Base-by-base conservation (phyloP, 176 grass and related monocot species). In the Aegilops umbellulata region DNA sequence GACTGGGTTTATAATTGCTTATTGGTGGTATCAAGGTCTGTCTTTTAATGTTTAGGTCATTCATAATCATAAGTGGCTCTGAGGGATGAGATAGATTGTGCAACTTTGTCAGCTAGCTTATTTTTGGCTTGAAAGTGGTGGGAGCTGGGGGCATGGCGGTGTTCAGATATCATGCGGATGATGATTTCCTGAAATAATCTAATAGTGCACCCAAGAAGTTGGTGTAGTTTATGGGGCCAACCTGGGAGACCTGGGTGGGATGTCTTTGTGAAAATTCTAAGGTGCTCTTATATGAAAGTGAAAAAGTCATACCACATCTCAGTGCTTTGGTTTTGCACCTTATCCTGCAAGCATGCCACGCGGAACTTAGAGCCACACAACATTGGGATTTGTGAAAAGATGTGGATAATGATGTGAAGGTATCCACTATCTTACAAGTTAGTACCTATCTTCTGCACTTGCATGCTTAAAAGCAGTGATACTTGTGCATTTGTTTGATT, bases 301-400 rank as follows among this genome's bases (percentile, higher is more conserved):
- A 83, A 95, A 87, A 95, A 87, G 86, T 93, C 64, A 90, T 92
- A 78, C 88, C 83, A 61, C 81, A 78, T 55, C 60, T 85, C 74
- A 94, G 92, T 98, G 91, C 60, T 98, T 93, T 75, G 91, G 81
- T 74, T 93, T 92, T 87, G 89, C 88, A 23, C 86, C 91, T 77
- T 93, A 89, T 84, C 85, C 88, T 75, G 78, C 86, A 53, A 89
- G 88, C 38, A 65, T 90, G 34, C 89, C 83, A 80, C 83, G 81
- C 24, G 71, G 83, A 55, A 86, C 81, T 23, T 98, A 19, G 93
- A 94, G 74, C 86, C 89, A 76, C 86, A 90, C 61, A 89, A 35
- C 80, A 90, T 90, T 80, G 91, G 75, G 68, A 73, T 73, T 92
- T 81, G 69, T 20, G 88, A 87, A 69, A 89, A 83, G 38, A 90